phyloP scores from a whole-genome alignment of 2,329 filamentous ascomycete species.

The Neurospora sp. region DNA sequence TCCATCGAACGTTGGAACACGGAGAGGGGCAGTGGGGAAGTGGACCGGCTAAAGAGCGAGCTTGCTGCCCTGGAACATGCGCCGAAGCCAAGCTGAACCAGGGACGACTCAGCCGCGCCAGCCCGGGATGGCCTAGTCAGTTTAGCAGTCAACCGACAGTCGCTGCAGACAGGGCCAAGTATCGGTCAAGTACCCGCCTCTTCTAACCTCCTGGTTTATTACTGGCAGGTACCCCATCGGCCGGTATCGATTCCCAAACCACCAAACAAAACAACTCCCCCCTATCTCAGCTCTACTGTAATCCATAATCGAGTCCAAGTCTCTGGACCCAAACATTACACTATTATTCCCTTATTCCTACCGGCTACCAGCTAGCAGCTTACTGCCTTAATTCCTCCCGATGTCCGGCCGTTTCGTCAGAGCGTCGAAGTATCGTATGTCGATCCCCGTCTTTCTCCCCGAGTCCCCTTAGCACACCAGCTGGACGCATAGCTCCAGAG shows the following conservation, averaged over 20 bases:
- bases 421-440: conserved; percentile 59
- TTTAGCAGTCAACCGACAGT: neutral
- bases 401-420: conserved; percentile 59
- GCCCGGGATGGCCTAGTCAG: neutral
- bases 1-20: neutral
- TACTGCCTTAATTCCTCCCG: conserved; percentile 11
- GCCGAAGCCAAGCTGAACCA: neutral
- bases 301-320: neutral
- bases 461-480: conserved; percentile 1
- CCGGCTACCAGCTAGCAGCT: neutral
- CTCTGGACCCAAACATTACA: neutral
- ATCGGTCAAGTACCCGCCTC: neutral
- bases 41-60: neutral
- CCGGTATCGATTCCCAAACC: neutral
- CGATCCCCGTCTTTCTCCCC: conserved; percentile 1
- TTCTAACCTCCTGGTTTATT: neutral
- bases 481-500: neutral
- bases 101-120: neutral
- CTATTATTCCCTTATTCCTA: neutral
- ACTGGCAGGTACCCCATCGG: neutral
- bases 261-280: neutral
- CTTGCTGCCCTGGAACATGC: neutral
- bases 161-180: neutral
- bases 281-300: neutral
- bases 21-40: neutral